Conservation (phyloP, 257 asterid species). For the Ocimum tenuiflorum region DNA sequence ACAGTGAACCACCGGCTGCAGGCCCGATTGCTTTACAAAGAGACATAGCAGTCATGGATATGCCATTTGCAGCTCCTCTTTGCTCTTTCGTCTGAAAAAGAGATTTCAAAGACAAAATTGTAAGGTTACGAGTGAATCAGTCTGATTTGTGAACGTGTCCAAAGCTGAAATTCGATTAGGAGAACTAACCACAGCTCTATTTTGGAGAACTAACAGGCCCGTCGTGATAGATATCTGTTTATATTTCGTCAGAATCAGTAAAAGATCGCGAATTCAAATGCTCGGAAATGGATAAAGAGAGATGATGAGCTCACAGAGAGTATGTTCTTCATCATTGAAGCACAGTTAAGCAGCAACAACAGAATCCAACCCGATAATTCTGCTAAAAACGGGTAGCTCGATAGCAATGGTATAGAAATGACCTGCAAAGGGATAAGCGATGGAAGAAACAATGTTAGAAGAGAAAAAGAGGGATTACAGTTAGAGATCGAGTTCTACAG, state of each 20-base stretch:
- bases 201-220: slow-evolving; percentile 68
- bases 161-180: not conserved
- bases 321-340: slow-evolving; percentile 60
- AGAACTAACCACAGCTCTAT: slow-evolving; percentile 68
- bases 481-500: not conserved
- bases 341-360: slow-evolving; percentile 44
- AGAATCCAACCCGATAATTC: slow-evolving; percentile 49
- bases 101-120: too few relatives aligned
- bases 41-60: slow-evolving; percentile 85
- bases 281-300: not conserved
- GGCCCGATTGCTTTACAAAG: slow-evolving; percentile 75
- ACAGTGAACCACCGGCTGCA: slow-evolving; percentile 82
- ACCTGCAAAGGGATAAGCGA: slow-evolving; percentile 31
- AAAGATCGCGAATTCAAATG: not conserved
- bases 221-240: slow-evolving; percentile 67
- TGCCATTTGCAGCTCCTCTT: slow-evolving; percentile 83
- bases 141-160: not conserved
- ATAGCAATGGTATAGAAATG: slow-evolving; percentile 52
- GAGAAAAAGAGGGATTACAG: not conserved
- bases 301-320: slow-evolving; percentile 50
- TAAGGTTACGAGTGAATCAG: not conserved
- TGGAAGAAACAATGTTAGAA: not conserved
- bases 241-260: not conserved
- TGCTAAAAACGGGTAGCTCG: slow-evolving; percentile 68
- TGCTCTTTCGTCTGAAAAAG: slow-evolving; percentile 56